These are phyloP conservation scores for Pilaira anomala DNA, from an alignment of 192 early-diverging fungal species.

Conservation along the genomic window DNA sequence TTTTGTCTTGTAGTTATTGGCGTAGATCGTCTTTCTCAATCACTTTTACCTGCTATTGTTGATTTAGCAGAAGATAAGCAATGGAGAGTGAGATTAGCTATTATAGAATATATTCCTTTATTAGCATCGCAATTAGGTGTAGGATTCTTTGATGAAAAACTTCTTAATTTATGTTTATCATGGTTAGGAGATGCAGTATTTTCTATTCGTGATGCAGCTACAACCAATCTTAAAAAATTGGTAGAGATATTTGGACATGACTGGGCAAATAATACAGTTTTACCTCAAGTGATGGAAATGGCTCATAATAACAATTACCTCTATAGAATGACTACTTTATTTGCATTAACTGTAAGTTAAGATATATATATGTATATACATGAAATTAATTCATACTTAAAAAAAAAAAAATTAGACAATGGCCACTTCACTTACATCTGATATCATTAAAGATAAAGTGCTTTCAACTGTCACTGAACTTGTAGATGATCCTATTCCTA, in stretches of 20 bases:
- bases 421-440: slow-evolving; percentile 78
- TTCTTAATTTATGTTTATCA: slow-evolving; percentile 91
- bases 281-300: slow-evolving; percentile 93
- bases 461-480: slow-evolving; percentile 83
- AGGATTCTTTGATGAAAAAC: slow-evolving; percentile 96
- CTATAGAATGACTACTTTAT: slow-evolving; percentile 97
- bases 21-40: slow-evolving; percentile 95
- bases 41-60: slow-evolving; percentile 94
- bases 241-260: slow-evolving; percentile 98
- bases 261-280: slow-evolving; percentile 92
- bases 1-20: slow-evolving; percentile 69
- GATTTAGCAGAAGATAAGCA: slow-evolving; percentile 99
- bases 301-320: slow-evolving; percentile 87
- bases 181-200: slow-evolving; percentile 98
- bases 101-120: slow-evolving; percentile 98
- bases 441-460: slow-evolving; percentile 87
- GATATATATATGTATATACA: not conserved
- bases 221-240: slow-evolving; percentile 88
- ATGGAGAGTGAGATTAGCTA: slow-evolving; percentile 98
- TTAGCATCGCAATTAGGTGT: slow-evolving; percentile 93
- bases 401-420: too few species aligned
- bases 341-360: slow-evolving; percentile 79
- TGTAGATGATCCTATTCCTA: slow-evolving; percentile 93
- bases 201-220: slow-evolving; percentile 97
- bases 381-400: too few species aligned